Evolutionary conservation across 1,284 basidiomycete genomes (phyloP).

Genomic region (Malassezia yamatoensis): DNA sequence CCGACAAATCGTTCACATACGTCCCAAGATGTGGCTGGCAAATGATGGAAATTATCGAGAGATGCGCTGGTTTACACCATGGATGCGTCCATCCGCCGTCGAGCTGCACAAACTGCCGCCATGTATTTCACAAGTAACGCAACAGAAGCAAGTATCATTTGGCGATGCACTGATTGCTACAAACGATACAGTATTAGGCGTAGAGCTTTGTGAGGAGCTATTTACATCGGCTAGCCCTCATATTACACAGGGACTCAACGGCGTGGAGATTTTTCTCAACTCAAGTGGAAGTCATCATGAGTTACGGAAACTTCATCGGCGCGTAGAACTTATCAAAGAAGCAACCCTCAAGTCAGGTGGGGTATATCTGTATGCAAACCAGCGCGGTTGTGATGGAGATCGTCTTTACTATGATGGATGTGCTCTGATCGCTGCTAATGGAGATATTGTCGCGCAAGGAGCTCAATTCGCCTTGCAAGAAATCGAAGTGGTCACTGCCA

Average conservation of each 20-base stretch:
- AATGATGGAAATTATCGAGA: conserved; percentile 98
- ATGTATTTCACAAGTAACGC: conserved; percentile 72
- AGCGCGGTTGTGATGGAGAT: conserved; percentile 97
- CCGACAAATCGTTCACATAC: conserved; percentile 75
- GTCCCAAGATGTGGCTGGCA: conserved; percentile 98
- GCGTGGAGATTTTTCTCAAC: conserved; percentile 97
- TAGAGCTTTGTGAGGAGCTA: conserved; percentile 92
- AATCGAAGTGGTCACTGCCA: conserved; percentile 89
- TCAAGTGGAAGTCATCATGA: conserved; percentile 96
- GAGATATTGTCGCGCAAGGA: conserved; percentile 81
- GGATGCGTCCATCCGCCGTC: conserved; percentile 73
- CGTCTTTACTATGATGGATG: conserved; percentile 95
- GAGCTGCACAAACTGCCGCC: conserved; percentile 82
- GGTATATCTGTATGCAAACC: conserved; percentile 93
- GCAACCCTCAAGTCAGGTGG: conserved; percentile 94
- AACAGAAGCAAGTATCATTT: conserved; percentile 89
- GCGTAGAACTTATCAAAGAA: conserved; percentile 90
- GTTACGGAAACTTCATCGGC: conserved; percentile 78
- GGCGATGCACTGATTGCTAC: conserved; percentile 90
- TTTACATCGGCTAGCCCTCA: conserved; percentile 95
- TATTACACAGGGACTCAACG: conserved; percentile 89
- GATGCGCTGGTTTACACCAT: conserved; percentile 88
- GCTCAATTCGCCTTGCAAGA: conserved; percentile 91
- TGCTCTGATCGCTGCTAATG: conserved; percentile 89
- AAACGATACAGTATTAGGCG: conserved; percentile 84